These are phyloP conservation scores for Pestalotiopsis fici DNA, from an alignment of 2,329 filamentous ascomycete species.

Conservation along the genomic window DNA sequence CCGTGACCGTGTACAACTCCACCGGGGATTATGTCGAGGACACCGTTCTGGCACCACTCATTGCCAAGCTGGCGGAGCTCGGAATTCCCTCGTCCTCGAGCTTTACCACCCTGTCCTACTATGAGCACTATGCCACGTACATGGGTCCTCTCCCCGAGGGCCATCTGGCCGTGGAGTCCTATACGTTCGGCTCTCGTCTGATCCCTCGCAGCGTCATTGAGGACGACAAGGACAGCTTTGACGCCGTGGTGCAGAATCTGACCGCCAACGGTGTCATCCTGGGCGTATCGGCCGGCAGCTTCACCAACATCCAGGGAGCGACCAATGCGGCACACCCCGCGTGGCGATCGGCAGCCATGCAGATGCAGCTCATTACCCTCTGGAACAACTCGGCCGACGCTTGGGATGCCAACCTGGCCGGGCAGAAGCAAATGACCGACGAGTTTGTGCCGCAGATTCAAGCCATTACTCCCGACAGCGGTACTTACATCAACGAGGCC, in stretches of 20 bases:
- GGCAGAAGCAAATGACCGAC: slow-evolving; percentile 30
- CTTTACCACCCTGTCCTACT: slow-evolving; percentile 29
- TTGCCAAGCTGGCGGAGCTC: slow-evolving; percentile 21
- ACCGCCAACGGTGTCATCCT: slow-evolving; percentile 29
- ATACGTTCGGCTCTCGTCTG: slow-evolving; percentile 37
- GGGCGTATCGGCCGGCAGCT: slow-evolving; percentile 26
- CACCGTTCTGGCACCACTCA: slow-evolving; percentile 26
- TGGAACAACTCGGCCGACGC: slow-evolving; percentile 17
- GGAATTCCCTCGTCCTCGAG: slow-evolving; percentile 19
- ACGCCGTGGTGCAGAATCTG: slow-evolving; percentile 28
- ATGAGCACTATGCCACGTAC: slow-evolving; percentile 34
- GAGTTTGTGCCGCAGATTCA: slow-evolving; percentile 27
- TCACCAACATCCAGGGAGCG: slow-evolving; percentile 14
- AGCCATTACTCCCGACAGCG: slow-evolving; percentile 18
- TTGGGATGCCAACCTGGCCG: slow-evolving; percentile 22
- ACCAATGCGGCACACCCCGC: slow-evolving; percentile 33
- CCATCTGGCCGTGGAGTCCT: slow-evolving; percentile 30
- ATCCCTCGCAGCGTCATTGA: slow-evolving; percentile 33
- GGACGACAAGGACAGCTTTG: slow-evolving; percentile 27
- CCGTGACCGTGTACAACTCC: slow-evolving; percentile 28
- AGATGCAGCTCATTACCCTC: slow-evolving; percentile 26
- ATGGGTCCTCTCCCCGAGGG: slow-evolving; percentile 36
- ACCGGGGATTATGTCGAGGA: slow-evolving; percentile 24
- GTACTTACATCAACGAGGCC: slow-evolving; percentile 40
- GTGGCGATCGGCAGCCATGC: slow-evolving; percentile 30